Evolutionary conservation across 257 asterid species (phyloP).

Genomic region (Anisodus tanguticus): DNA sequence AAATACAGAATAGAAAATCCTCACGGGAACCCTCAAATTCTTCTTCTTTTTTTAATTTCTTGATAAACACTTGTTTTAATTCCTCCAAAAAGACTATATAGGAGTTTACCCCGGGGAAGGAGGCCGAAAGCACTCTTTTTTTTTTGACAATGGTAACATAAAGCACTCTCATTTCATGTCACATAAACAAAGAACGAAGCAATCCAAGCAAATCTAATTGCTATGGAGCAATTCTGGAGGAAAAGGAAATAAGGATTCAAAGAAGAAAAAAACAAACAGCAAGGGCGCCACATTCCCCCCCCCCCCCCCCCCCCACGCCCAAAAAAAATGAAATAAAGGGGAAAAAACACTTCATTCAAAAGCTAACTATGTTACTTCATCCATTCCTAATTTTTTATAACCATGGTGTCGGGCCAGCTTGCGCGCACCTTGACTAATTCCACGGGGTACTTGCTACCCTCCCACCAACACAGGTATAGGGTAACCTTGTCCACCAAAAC

Average conservation of each 20-base stretch:
- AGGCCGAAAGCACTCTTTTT: not conserved
- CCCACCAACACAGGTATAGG: not conserved
- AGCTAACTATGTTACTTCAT: not conserved
- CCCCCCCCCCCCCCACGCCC: too few relatives aligned
- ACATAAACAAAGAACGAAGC: slow-evolving; percentile 6
- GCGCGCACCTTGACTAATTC: not conserved
- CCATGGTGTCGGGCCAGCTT: not conserved
- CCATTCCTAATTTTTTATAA: not conserved
- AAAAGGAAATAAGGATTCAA: not conserved
- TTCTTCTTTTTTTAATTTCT: not conserved
- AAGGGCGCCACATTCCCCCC: too few relatives aligned
- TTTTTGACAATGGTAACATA: too few relatives aligned
- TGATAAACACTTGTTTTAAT: not conserved
- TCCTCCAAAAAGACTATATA: not conserved
- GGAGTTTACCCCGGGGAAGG: not conserved
- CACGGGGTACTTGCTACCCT: not conserved
- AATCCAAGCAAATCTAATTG: not conserved
- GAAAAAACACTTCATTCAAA: not conserved
- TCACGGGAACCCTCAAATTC: not conserved
- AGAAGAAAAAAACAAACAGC: too few relatives aligned
- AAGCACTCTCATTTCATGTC: not conserved
- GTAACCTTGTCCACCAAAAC: not conserved
- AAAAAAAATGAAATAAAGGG: too few relatives aligned
- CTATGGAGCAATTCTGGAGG: not conserved
- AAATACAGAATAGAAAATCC: not conserved